phyloP scores from a whole-genome alignment of 1,139 yeast genomes.

The Pichia inconspicua region DNA sequence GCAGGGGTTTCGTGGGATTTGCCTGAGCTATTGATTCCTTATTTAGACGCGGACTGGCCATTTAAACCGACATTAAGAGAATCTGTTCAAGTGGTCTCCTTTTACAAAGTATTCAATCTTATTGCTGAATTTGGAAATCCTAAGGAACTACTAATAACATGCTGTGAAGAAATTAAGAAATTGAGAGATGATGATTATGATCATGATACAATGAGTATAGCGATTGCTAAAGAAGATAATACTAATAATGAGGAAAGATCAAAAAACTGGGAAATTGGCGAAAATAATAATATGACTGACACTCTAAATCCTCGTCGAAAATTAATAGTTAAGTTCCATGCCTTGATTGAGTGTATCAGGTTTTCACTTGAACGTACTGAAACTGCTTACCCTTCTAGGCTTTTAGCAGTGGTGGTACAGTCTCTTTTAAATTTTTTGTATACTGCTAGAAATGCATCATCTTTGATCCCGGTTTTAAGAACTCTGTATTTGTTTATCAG shows the following conservation, averaged over 20 bases:
- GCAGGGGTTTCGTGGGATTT: slow-evolving; percentile 84
- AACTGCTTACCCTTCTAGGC: slow-evolving; percentile 69
- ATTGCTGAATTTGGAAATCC: slow-evolving; percentile 66
- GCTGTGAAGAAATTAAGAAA: slow-evolving; percentile 51
- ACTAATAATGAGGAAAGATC: neutral
- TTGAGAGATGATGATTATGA: slow-evolving; percentile 24
- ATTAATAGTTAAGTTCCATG: slow-evolving; percentile 45
- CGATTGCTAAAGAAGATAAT: neutral
- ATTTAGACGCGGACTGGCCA: slow-evolving; percentile 29
- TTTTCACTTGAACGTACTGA: slow-evolving; percentile 46
- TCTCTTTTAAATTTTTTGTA: slow-evolving; percentile 46
- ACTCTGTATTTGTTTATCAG: slow-evolving; percentile 60
- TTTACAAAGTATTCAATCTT: slow-evolving; percentile 47
- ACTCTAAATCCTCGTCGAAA: slow-evolving; percentile 6
- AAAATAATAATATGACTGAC: too few species aligned
- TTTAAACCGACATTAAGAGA: slow-evolving; percentile 11
- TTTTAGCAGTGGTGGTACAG: slow-evolving; percentile 57
- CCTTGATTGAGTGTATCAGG: slow-evolving; percentile 52
- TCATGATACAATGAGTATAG: slow-evolving; percentile 10
- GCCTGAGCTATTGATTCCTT: slow-evolving; percentile 53
- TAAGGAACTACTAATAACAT: slow-evolving; percentile 65
- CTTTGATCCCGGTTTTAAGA: slow-evolving; percentile 42
- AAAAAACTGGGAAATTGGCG: neutral
- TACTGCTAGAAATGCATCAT: slow-evolving; percentile 26
- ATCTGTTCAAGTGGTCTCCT: slow-evolving; percentile 20